Conservation (phyloP, 441 rosid genomes). For the Aleurites moluccanus region DNA sequence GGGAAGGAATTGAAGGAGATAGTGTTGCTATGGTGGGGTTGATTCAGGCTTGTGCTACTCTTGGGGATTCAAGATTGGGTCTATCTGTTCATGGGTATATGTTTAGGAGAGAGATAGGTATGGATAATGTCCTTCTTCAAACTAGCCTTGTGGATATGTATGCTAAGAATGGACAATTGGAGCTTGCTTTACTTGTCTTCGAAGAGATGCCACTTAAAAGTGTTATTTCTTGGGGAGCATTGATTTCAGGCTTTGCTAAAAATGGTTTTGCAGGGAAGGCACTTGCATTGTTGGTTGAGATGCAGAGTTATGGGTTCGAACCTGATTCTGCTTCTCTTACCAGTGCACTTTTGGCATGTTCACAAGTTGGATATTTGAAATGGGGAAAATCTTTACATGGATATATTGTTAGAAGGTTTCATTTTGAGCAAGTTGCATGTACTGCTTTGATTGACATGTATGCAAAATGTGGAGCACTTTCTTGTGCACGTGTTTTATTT, state of each 20-base stretch:
- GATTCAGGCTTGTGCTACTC: constrained; percentile 59
- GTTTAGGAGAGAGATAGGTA: constrained; percentile 44
- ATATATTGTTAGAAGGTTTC: constrained; percentile 56
- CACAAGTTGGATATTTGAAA: constrained; percentile 58
- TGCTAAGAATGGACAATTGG: constrained; percentile 56
- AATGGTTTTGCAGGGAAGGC: constrained; percentile 67
- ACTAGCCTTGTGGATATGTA: constrained; percentile 74
- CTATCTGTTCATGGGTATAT: constrained; percentile 58
- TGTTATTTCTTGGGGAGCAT: constrained; percentile 69
- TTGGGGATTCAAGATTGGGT: constrained; percentile 48
- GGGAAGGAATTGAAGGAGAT: constrained; percentile 58
- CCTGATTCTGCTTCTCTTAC: constrained; percentile 65
- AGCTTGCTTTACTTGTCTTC: constrained; percentile 53
- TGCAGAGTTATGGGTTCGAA: constrained; percentile 46
- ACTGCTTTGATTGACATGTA: constrained; percentile 84
- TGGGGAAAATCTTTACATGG: constrained; percentile 77
- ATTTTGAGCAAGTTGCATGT: constrained; percentile 43
- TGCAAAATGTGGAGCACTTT: constrained; percentile 77
- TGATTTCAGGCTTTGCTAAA: constrained; percentile 72
- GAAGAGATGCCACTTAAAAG: constrained; percentile 42
- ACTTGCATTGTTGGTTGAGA: constrained; percentile 42
- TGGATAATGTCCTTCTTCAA: constrained; percentile 53
- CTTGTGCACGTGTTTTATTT: constrained; percentile 52
- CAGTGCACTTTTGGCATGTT: constrained; percentile 68
- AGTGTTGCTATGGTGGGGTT: constrained; percentile 52